These are phyloP conservation scores for Mycena venus DNA, from an alignment of 768 basidiomycete species.

Conservation along the genomic window DNA sequence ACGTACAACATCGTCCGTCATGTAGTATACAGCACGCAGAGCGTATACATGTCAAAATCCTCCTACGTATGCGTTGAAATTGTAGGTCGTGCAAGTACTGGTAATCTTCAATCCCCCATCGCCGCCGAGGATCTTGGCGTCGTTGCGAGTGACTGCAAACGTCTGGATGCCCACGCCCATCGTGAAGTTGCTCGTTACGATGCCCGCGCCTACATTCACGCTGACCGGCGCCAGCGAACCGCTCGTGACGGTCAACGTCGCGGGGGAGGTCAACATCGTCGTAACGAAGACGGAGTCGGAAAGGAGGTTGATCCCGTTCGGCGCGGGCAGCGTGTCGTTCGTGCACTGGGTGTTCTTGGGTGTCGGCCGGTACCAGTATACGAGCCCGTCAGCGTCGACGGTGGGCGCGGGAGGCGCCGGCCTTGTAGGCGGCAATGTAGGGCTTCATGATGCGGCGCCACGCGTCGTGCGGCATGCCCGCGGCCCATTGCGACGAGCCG, in stretches of 20 bases:
- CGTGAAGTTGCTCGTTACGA: slow-evolving; percentile 18
- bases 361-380: slow-evolving; percentile 37
- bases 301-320: slow-evolving; percentile 25
- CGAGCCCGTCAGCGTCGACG: slow-evolving; percentile 29
- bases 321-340: slow-evolving; percentile 24
- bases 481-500: slow-evolving; percentile 34
- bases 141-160: slow-evolving; percentile 15
- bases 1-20: no score
- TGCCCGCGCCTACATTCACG: slow-evolving; percentile 3
- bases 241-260: slow-evolving; percentile 24
- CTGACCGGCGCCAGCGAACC: slow-evolving; percentile 15
- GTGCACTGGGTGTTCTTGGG: slow-evolving; percentile 25
- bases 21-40: no score
- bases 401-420: slow-evolving; percentile 29
- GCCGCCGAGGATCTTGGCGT: slow-evolving; percentile 7
- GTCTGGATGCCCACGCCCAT: slow-evolving; percentile 19
- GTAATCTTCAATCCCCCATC: slow-evolving; percentile 17
- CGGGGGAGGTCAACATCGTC: slow-evolving; percentile 11
- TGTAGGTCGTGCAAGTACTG: slow-evolving; percentile 13
- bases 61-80: slow-evolving; percentile 17
- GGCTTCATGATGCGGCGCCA: slow-evolving; percentile 36
- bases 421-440: slow-evolving; percentile 36
- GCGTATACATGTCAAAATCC: no score
- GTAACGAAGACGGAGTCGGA: slow-evolving; percentile 23
- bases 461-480: slow-evolving; percentile 32